These are phyloP conservation scores for Aspergillus bombycis DNA, from an alignment of 2,329 filamentous ascomycete genomes.

Conservation along the genomic window DNA sequence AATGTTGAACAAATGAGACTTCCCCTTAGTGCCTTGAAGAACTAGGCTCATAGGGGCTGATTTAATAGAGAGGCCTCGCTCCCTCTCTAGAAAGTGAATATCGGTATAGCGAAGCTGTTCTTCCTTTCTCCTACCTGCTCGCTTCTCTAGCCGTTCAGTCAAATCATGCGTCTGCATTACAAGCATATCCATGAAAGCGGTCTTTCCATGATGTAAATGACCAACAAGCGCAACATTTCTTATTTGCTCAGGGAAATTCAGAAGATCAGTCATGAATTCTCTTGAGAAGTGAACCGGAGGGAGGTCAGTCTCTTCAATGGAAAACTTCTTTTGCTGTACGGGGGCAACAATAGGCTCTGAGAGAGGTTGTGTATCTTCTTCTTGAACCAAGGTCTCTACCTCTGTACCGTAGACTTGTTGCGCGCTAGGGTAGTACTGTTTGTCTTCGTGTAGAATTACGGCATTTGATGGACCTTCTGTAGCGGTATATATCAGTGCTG, in stretches of 20 bases:
- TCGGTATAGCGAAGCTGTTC: slow-evolving; percentile 96
- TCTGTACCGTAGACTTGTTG: slow-evolving; percentile 92
- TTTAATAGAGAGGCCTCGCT: slow-evolving; percentile 90
- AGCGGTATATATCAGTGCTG: slow-evolving; percentile 39
- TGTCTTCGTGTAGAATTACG: slow-evolving; percentile 97
- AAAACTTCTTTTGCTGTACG: slow-evolving; percentile 93
- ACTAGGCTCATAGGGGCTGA: slow-evolving; percentile 92
- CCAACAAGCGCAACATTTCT: slow-evolving; percentile 90
- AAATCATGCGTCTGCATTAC: slow-evolving; percentile 95
- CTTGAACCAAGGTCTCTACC: slow-evolving; percentile 93
- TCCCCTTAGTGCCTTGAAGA: slow-evolving; percentile 83
- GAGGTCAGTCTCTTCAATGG: slow-evolving; percentile 86
- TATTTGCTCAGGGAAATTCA: slow-evolving; percentile 94
- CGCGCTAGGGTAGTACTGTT: slow-evolving; percentile 98
- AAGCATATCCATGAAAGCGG: slow-evolving; percentile 97
- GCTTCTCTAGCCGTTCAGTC: slow-evolving; percentile 74
- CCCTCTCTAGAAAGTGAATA: slow-evolving; percentile 82
- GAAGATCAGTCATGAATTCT: slow-evolving; percentile 90
- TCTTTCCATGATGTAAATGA: slow-evolving; percentile 96
- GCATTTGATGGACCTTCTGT: slow-evolving; percentile 91
- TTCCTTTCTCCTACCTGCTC: slow-evolving; percentile 78
- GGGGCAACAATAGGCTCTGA: slow-evolving; percentile 92
- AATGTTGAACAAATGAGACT: slow-evolving; percentile 93
- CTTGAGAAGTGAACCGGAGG: slow-evolving; percentile 86
- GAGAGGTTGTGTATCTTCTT: slow-evolving; percentile 93